Evolutionary conservation across 306 rosid genomes (phyloP).

Genomic region (Quercus agrifolia): DNA sequence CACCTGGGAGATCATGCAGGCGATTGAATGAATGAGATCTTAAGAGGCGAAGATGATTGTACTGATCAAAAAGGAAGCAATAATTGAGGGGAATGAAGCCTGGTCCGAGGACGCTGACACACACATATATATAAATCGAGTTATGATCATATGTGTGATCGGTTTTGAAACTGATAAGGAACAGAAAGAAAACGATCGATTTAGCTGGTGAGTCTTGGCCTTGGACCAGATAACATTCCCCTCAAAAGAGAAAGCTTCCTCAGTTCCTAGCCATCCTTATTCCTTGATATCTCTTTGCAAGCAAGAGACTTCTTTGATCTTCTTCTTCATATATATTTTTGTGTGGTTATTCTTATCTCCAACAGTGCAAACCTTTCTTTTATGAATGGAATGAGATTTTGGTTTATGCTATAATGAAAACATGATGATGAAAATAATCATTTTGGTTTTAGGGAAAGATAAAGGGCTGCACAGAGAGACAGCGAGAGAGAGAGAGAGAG

Average conservation of each 20-base stretch:
- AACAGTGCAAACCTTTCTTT: not conserved
- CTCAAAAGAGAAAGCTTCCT: constrained; percentile 55
- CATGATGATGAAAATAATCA: constrained; percentile 40
- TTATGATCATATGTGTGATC: not conserved
- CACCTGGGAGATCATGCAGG: constrained; percentile 28
- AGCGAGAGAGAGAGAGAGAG: constrained; percentile 14
- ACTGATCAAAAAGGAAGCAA: constrained; percentile 28
- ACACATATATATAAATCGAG: not conserved
- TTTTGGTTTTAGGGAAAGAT: constrained; percentile 34
- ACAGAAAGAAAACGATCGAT: not conserved
- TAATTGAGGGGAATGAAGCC: constrained; percentile 85
- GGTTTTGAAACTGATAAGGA: not conserved
- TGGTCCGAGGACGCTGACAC: constrained; percentile 58
- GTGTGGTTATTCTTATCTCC: constrained; percentile 3
- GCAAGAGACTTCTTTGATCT: not conserved
- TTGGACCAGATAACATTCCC: constrained; percentile 71
- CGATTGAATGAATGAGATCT: not conserved
- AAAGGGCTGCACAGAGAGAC: constrained; percentile 1
- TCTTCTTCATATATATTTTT: not conserved
- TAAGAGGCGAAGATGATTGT: not conserved
- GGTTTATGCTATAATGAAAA: constrained; percentile 21
- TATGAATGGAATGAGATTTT: constrained; percentile 7
- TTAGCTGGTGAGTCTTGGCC: constrained; percentile 15
- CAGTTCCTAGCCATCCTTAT: not conserved
- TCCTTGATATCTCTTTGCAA: not conserved